phyloP scores from a whole-genome alignment of 352 stramenopile genomes.

The Phytopythium vexans region DNA sequence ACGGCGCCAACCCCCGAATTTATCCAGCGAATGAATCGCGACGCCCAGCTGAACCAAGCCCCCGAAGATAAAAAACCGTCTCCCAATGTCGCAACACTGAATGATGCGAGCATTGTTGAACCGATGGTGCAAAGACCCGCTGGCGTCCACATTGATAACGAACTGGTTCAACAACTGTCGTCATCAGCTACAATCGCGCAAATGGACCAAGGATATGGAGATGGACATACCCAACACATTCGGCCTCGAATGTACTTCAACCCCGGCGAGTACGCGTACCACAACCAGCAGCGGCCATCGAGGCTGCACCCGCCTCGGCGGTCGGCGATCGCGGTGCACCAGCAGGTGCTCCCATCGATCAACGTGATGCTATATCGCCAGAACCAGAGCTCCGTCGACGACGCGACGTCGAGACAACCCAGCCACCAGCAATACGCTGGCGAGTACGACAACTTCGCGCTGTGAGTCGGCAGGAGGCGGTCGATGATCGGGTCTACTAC shows the following conservation, averaged over 20 bases:
- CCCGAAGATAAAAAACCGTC: too few species aligned
- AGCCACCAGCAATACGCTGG: conserved; percentile 1
- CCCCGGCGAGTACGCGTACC: neutral
- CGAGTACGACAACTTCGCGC: conserved; percentile 1
- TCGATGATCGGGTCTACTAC: too few species aligned
- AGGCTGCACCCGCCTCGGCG: conserved; percentile 8
- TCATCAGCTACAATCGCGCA: too few species aligned
- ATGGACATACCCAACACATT: too few species aligned
- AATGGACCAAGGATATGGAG: too few species aligned
- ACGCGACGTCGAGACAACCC: conserved; percentile 2
- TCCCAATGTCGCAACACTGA: neutral
- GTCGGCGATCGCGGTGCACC: conserved; percentile 19
- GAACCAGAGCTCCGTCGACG: conserved; percentile 7
- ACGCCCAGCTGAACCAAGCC: neutral
- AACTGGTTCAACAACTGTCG: too few species aligned
- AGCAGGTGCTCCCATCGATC: conserved; percentile 34
- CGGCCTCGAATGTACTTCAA: neutral
- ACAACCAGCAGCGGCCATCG: neutral
- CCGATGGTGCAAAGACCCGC: too few species aligned
- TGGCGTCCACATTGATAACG: too few species aligned
- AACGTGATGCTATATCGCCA: conserved; percentile 37
- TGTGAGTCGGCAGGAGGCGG: too few species aligned
- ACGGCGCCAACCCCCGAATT: conserved; percentile 33
- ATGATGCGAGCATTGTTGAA: too few species aligned
- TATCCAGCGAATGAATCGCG: conserved; percentile 12